Percentiles rank a stretch among this genome's conserved stretches.
Evolutionary conservation across 2,329 filamentous ascomycete species (phyloP).

Genomic region (Monosporascus sp.): DNA sequence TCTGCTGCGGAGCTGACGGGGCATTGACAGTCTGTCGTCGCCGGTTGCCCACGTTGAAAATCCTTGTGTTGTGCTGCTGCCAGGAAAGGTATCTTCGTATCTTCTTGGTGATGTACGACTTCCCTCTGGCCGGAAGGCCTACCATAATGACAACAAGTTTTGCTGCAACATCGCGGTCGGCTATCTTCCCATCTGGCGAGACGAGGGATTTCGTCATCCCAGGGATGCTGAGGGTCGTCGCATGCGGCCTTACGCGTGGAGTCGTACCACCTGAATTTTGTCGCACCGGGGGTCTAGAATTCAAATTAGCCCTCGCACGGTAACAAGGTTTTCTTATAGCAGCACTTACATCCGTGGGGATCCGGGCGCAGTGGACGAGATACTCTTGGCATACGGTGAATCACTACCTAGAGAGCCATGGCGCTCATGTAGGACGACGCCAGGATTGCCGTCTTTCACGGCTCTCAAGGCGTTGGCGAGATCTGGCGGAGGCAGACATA

Average conservation of each 20-base stretch:
- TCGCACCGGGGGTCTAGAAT: constrained; percentile 55
- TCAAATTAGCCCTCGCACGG: constrained; percentile 8
- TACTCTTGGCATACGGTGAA: constrained; percentile 50
- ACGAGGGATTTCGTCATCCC: constrained; percentile 93
- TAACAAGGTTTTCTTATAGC: background rate
- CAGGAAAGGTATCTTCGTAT: constrained; percentile 91
- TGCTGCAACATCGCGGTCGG: constrained; percentile 86
- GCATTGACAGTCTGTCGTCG: constrained; percentile 71
- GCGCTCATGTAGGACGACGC: constrained; percentile 23
- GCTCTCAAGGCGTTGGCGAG: constrained; percentile 37
- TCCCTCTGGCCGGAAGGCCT: constrained; percentile 86
- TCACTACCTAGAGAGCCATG: constrained; percentile 34
- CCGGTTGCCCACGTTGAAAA: constrained; percentile 96
- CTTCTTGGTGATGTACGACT: constrained; percentile 99
- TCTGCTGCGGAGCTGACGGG: constrained; percentile 28
- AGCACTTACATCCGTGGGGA: constrained; percentile 55
- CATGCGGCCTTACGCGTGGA: constrained; percentile 72
- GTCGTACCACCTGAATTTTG: constrained; percentile 74
- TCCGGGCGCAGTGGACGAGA: constrained; percentile 52
- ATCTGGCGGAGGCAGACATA: constrained; percentile 23
- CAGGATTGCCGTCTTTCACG: constrained; percentile 36
- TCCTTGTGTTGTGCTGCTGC: constrained; percentile 91
- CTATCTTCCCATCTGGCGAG: constrained; percentile 91
- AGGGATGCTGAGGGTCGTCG: constrained; percentile 93
- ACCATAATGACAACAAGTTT: constrained; percentile 99